Evolutionary conservation across 768 basidiomycete species (phyloP), one percentile per base, ranked within the genome.

Genomic region (Cystobasidium ongulense): DNA sequence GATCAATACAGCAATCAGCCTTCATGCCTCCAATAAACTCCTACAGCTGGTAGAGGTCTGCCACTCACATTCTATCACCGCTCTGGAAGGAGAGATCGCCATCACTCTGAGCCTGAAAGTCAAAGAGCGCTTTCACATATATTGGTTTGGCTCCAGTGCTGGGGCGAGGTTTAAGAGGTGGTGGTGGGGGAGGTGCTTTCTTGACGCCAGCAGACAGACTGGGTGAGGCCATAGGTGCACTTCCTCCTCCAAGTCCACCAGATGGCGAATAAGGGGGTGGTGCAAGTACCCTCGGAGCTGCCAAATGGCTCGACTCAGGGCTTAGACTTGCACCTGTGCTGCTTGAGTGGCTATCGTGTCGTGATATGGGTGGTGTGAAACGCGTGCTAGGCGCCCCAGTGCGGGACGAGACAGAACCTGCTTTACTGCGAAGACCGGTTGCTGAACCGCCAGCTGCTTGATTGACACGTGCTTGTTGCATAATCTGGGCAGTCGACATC

Each of bases 61-160:
- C n/a, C 53, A 59, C 57, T 59, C 33, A 59, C 81, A 98, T 97
- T 76, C 86, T 84, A 81, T 97, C 94, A 18, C 95, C 95, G 18
- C 87, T 86, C 75, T 84, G 87, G 83, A 98, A 98, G 0, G 88
- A 89, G 71, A 98, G 83, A 81, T 98, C 95, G 0, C 95, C 95
- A 0, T 90, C 92, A 46, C 93, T 90, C 87, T 90, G 76, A 23
- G 96, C 92, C 39, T 84, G 85, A 80, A 95, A 99, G 81, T 99
- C 96, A 80, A 96, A 99, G 79, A 98, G 80, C 35, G 96, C 96
- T 80, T 88, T 86, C 1, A 85, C 82, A 63, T 83, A 83, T 0
- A 86, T 83, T 8, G 85, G 61, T 53, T 72, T 72, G 29, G 61
- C 35, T 29, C 52, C 54, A 18, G 52, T 54, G n/a, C 64, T 46